Conservation (phyloP, 306 rosid genomes). For the Purshia tridentata region DNA sequence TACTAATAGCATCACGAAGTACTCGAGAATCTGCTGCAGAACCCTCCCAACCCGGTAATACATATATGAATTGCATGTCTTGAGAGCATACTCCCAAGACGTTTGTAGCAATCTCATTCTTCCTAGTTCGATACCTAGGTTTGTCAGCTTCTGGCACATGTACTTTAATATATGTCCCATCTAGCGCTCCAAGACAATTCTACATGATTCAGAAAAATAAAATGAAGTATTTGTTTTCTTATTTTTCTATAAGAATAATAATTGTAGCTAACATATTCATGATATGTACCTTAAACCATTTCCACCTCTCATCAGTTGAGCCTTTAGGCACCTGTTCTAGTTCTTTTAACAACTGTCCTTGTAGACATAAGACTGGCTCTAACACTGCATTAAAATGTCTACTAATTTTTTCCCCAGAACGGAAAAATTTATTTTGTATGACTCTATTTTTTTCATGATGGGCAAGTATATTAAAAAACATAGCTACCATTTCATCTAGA, state of each 20-base stretch:
- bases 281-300: slow-evolving; percentile 24
- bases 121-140: neutral
- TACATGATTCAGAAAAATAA: neutral
- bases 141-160: neutral
- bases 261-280: too few species aligned
- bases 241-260: neutral
- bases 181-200: slow-evolving; percentile 8
- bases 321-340: neutral
- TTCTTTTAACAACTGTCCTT: slow-evolving; percentile 6
- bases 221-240: neutral
- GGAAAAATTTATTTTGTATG: neutral
- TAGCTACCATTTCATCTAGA: neutral
- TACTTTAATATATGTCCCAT: slow-evolving; percentile 6
- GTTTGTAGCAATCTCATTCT: slow-evolving; percentile 12
- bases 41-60: slow-evolving; percentile 7
- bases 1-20: neutral
- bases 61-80: slow-evolving; percentile 14
- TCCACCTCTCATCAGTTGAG: slow-evolving; percentile 8
- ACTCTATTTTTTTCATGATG: slow-evolving; percentile 24
- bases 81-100: slow-evolving; percentile 7
- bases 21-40: neutral
- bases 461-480: neutral
- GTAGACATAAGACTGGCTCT: neutral
- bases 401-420: slow-evolving; percentile 3
- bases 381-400: neutral